phyloP scores from a whole-genome alignment of 345 rosid genomes.

The Eucalyptus polyanthemos region DNA sequence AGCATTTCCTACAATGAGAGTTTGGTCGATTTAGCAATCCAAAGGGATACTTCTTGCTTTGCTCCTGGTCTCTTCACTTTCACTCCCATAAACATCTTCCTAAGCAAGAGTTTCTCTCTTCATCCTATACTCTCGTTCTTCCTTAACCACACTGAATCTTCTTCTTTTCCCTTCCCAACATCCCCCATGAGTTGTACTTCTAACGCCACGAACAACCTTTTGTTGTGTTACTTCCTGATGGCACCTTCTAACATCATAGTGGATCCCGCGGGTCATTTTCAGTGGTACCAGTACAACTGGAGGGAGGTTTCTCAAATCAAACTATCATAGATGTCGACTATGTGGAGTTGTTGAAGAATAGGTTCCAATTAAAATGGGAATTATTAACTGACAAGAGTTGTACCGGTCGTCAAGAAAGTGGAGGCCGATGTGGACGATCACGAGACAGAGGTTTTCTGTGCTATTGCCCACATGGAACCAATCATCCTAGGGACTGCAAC shows the following conservation, averaged over 20 bases:
- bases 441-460: neutral
- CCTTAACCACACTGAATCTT: rapidly evolving
- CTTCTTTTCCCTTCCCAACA: neutral
- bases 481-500: neutral
- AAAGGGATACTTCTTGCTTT: neutral
- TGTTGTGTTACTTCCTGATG: neutral
- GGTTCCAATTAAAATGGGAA: neutral
- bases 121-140: neutral
- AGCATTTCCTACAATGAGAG: neutral
- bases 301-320: neutral
- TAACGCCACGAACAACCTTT: rapidly evolving
- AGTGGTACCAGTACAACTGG: neutral
- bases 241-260: neutral
- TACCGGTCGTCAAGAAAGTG: neutral
- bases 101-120: neutral
- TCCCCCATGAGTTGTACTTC: neutral
- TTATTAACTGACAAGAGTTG: neutral
- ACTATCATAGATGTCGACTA: neutral
- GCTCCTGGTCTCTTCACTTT: neutral
- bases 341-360: neutral
- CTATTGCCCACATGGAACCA: neutral
- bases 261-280: rapidly evolving
- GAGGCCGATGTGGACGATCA: neutral
- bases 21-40: neutral
- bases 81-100: neutral